phyloP scores from a whole-genome alignment of 257 asterid genomes.

The Fraxinus pennsylvanica region DNA sequence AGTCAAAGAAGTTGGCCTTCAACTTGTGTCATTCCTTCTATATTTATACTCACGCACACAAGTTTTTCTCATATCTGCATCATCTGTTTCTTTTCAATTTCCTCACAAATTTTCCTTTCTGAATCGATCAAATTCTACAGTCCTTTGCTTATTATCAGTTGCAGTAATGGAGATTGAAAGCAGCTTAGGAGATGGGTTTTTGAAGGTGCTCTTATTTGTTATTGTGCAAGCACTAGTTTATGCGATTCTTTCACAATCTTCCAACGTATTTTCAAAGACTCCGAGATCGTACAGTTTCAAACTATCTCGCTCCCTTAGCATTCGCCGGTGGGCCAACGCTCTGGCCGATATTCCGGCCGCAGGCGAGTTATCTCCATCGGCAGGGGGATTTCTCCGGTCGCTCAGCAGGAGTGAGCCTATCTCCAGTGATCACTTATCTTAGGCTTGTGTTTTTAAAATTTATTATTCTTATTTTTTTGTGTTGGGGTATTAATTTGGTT shows the following conservation, averaged over 20 bases:
- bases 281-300: constrained; percentile 59
- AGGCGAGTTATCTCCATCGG: constrained; percentile 48
- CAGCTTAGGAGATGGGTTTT: constrained; percentile 35
- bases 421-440: background rate
- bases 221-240: constrained; percentile 68
- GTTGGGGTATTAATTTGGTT: background rate
- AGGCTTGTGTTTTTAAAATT: background rate
- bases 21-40: background rate
- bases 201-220: constrained; percentile 57
- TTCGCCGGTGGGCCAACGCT: constrained; percentile 70
- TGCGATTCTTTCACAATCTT: constrained; percentile 60
- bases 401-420: constrained; percentile 26
- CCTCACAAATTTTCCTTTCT: background rate
- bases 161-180: constrained; percentile 33
- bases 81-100: background rate
- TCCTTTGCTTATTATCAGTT: background rate
- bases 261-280: constrained; percentile 59
- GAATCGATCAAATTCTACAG: background rate
- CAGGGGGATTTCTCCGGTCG: constrained; percentile 35
- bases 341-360: constrained; percentile 66
- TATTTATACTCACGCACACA: background rate
- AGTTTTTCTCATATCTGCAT: background rate
- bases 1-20: constrained; percentile 9
- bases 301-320: constrained; percentile 56
- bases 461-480: too few relatives aligned